Percentiles rank a stretch among this genome's conserved stretches.
Evolutionary conservation across 2,329 filamentous ascomycete species (phyloP).

Genomic region (Fusarium tjaetaba): DNA sequence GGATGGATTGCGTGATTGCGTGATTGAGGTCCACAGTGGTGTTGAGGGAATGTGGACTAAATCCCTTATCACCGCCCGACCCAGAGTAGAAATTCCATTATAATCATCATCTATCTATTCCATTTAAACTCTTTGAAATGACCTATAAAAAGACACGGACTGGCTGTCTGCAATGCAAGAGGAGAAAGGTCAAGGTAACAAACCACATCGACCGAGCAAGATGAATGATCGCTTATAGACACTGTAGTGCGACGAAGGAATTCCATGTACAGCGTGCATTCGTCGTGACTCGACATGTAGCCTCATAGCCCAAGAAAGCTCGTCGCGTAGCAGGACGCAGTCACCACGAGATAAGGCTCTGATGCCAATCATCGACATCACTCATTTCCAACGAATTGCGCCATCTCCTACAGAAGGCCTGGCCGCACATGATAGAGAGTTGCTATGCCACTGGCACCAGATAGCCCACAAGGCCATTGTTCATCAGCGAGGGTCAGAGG

Average conservation of each 20-base stretch:
- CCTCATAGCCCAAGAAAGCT: not conserved
- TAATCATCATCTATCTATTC: not conserved
- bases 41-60: not conserved
- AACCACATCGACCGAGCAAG: rapidly evolving
- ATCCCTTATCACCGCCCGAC: not conserved
- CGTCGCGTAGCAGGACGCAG: not conserved
- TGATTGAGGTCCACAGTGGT: constrained; percentile 2
- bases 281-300: not conserved
- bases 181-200: not conserved
- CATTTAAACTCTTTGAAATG: not conserved
- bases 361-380: not conserved
- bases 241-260: not conserved
- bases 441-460: not conserved
- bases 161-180: not conserved
- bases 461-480: not conserved
- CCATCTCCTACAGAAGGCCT: not conserved
- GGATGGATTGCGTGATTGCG: not conserved
- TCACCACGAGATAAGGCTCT: not conserved
- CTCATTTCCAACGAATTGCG: not conserved
- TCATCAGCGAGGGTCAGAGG: not conserved
- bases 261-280: not conserved
- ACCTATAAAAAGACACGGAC: constrained; percentile 3
- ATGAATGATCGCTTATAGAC: not conserved
- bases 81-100: not conserved
- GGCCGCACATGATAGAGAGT: not conserved